Conservation (phyloP, 768 basidiomycete species). For the Psilocybe tampanensis region DNA sequence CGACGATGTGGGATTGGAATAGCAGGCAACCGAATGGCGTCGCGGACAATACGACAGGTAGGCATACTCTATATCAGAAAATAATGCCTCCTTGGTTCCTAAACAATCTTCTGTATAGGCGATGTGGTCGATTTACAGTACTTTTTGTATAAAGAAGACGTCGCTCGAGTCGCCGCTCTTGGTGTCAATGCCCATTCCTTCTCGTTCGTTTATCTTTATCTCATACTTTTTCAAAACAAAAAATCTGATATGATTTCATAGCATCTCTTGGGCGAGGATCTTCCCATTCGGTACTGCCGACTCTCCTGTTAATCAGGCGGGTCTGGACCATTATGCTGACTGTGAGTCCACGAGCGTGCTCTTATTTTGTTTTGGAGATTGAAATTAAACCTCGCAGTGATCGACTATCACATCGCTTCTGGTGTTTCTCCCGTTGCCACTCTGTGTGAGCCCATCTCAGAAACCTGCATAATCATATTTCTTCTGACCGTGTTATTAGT, state of each 20-base stretch:
- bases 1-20: conserved; percentile 53
- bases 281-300: conserved; percentile 51
- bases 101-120: conserved; percentile 25
- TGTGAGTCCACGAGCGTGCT: conserved; percentile 25
- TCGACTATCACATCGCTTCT: conserved; percentile 42
- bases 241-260: too few species aligned
- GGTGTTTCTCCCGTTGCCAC: conserved; percentile 51
- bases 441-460: conserved; percentile 38
- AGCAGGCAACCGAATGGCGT: conserved; percentile 44
- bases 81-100: background rate
- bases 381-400: conserved; percentile 31
- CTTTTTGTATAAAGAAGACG: conserved; percentile 55
- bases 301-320: conserved; percentile 51
- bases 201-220: conserved; percentile 35
- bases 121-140: conserved; percentile 53
- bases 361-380: background rate
- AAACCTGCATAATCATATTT: background rate
- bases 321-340: conserved; percentile 47
- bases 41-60: conserved; percentile 47
- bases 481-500: conserved; percentile 26
- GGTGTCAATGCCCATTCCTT: conserved; percentile 57
- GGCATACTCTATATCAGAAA: background rate
- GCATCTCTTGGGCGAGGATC: conserved; percentile 54
- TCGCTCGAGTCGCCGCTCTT: conserved; percentile 48
- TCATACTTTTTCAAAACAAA: too few species aligned